Evolutionary conservation across 352 stramenopile species (phyloP), one percentile per base, ranked within the genome.

Genomic region (Pythium oligandrum): DNA sequence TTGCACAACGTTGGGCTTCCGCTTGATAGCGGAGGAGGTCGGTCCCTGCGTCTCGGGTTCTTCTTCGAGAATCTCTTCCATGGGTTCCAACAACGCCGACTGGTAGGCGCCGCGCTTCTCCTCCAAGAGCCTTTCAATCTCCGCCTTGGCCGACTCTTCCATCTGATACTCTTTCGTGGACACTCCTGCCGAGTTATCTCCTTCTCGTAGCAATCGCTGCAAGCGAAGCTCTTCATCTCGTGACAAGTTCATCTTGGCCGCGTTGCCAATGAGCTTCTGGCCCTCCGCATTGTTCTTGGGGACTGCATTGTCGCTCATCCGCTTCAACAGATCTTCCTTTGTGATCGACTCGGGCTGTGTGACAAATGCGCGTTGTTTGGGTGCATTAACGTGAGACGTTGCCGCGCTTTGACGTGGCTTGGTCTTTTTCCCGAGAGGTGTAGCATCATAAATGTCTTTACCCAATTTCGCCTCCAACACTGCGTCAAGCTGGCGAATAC

Each of bases 241-340:
- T 1, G 78, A 86, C 56, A 84, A 66, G 31, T 83, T 79, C 0
- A 65, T 53, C 43, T 89, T 95, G 0, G 70, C 53, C 11, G 77
- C 79, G 52, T 89, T 86, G 12, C 92, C 81, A 6, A 93, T 53
- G 26, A 93, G 58, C 42, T 83, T 78, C 2, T 88, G 63, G 17
- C 17, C 17, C 17, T 26, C 17, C 17, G 17, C 17, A 26, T 26
- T 26, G 17, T 26, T 0, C 17, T 26, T 26, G 17, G 17, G 17
- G 17, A 26, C 17, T 26, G 17, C 17, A 26, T 26, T 26, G 17
- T 26, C 17, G 0, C 17, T 26, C 17, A 26, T 26, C 17, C 17
- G 17, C 17, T 26, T 26, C 17, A 26, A 26, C 17, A 26, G 17
- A 26, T 26, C 17, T 26, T 26, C 17, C 26, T n/a, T 31, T 48